Percentiles rank a stretch among this genome's conserved stretches.
These are phyloP conservation scores for Chaetothyriales sp. DNA, from an alignment of 2,329 filamentous ascomycete species.

Conservation along the genomic window DNA sequence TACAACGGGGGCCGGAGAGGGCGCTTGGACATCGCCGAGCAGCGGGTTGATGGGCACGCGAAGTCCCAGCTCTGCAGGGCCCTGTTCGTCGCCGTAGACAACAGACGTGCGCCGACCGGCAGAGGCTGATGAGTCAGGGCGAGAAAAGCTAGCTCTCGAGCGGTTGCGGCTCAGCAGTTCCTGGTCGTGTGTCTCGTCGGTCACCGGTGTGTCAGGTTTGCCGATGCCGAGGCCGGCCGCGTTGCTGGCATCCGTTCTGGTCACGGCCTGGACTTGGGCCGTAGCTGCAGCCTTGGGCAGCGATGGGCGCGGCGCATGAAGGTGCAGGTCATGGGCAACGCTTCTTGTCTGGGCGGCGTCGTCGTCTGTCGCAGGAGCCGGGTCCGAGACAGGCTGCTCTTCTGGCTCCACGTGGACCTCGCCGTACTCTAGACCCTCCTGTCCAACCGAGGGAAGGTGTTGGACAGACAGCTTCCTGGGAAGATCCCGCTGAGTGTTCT, in stretches of 20 bases:
- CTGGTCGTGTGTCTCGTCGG: slow-evolving; percentile 37
- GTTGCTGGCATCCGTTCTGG: slow-evolving; percentile 76
- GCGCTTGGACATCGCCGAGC: slow-evolving; percentile 90
- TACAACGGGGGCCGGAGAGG: slow-evolving; percentile 53
- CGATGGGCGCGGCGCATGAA: slow-evolving; percentile 80
- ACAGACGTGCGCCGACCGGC: slow-evolving; percentile 39
- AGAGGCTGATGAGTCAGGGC: slow-evolving; percentile 31
- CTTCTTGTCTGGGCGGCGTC: slow-evolving; percentile 62
- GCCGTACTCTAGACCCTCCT: slow-evolving; percentile 82
- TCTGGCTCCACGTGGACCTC: slow-evolving; percentile 36
- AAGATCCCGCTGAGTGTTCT: slow-evolving; percentile 26
- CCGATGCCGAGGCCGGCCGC: slow-evolving; percentile 76
- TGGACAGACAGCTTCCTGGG: slow-evolving; percentile 60
- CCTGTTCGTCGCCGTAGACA: slow-evolving; percentile 52
- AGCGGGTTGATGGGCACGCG: slow-evolving; percentile 88
- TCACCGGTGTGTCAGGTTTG: slow-evolving; percentile 35
- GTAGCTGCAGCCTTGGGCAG: slow-evolving; percentile 68
- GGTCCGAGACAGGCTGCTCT: slow-evolving; percentile 27
- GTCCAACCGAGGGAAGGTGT: slow-evolving; percentile 62
- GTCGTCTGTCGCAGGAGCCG: slow-evolving; percentile 21
- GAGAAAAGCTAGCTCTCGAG: slow-evolving; percentile 46
- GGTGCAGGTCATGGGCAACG: slow-evolving; percentile 63
- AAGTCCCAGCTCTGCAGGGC: slow-evolving; percentile 81
- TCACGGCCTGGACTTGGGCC: slow-evolving; percentile 67
- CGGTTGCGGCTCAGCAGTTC: slow-evolving; percentile 40